Evolutionary conservation across 306 rosid species (phyloP), one percentile per base, ranked within the genome.

Genomic region (Ormosia semicastrata): DNA sequence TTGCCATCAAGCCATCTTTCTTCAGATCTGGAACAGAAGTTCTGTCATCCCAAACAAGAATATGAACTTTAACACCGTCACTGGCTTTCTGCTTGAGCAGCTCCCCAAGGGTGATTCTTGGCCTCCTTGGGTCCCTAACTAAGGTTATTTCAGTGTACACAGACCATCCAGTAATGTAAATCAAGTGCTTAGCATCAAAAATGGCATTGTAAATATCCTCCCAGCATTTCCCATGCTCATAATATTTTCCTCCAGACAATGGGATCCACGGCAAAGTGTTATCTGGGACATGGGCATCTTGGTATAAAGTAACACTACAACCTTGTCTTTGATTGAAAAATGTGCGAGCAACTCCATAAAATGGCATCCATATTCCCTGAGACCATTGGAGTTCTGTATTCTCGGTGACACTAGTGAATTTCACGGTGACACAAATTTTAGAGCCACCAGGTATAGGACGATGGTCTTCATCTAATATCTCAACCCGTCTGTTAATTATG

Each of bases 131-230:
- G 77, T 89, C 94, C 76, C 96, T 87, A 70, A 83, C 30, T 81
- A 95, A 88, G 18, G 80, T 69, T 71, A 89, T 90, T 64, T 87
- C 59, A 10, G 93, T 85, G 66, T 83, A 78, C 13, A 93, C 78
- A 46, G 98, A 92, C 99, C 97, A 95, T 4, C 99, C 94, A 11
- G 92, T 77, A 64, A 93, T 90, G 90, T 95, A 95, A 82, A 95
- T 80, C 14, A 95, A 75, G 78, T 82, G 18, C 46, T 73, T 84
- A 1, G 98, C 99, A 2, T 81, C 77, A 12, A 9, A 29, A 47
- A 95, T 88, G n/a, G 94, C 93, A 9, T 77, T 76, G 44, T 85
- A 89, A 53, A 93, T 89, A 49, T 90, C 98, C 79, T 90, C 90
- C 99, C 99, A 95, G 46, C 99, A 95, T 82, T 89, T 86, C 3